These are phyloP conservation scores for Xerocomus cyaneibrunnescens DNA, from an alignment of 1,284 basidiomycete genomes.

Conservation along the genomic window DNA sequence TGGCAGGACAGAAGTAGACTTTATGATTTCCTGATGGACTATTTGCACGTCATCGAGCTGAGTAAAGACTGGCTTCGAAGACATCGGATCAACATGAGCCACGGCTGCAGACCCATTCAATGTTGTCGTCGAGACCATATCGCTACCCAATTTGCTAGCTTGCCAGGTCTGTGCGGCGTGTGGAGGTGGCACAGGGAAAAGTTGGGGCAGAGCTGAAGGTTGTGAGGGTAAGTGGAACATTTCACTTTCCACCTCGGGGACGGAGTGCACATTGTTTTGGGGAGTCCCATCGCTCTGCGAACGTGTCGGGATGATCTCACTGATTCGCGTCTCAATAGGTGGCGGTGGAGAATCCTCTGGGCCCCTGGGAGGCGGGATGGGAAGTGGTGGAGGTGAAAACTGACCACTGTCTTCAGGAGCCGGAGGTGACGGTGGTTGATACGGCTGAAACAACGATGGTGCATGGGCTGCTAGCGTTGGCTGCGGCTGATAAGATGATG, in stretches of 20 bases:
- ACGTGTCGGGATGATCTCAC: conserved; percentile 28
- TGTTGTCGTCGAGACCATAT: background rate
- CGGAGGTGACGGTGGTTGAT: conserved; percentile 24
- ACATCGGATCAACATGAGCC: conserved; percentile 9
- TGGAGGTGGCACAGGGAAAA: background rate
- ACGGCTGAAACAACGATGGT: conserved; percentile 30
- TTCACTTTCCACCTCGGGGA: conserved; percentile 25
- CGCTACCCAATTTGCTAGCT: conserved; percentile 4
- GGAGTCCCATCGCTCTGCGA: conserved; percentile 10
- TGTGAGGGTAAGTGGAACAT: conserved; percentile 28
- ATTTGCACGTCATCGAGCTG: conserved; percentile 7
- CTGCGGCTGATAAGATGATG: conserved; percentile 21
- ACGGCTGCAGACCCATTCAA: background rate
- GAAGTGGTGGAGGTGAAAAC: conserved; percentile 32
- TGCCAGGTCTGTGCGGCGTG: conserved; percentile 7
- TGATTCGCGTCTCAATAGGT: conserved; percentile 26
- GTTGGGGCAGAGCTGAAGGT: background rate
- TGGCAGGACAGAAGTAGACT: conserved; percentile 6
- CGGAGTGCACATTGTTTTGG: background rate
- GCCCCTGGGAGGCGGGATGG: conserved; percentile 30
- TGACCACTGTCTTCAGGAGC: conserved; percentile 18
- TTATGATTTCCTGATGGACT: conserved; percentile 14
- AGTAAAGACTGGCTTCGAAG: conserved; percentile 1
- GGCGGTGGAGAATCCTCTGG: conserved; percentile 24
- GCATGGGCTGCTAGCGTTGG: conserved; percentile 10